phyloP scores from a whole-genome alignment of 148 eudicot species.

The Rhododendron molle region DNA sequence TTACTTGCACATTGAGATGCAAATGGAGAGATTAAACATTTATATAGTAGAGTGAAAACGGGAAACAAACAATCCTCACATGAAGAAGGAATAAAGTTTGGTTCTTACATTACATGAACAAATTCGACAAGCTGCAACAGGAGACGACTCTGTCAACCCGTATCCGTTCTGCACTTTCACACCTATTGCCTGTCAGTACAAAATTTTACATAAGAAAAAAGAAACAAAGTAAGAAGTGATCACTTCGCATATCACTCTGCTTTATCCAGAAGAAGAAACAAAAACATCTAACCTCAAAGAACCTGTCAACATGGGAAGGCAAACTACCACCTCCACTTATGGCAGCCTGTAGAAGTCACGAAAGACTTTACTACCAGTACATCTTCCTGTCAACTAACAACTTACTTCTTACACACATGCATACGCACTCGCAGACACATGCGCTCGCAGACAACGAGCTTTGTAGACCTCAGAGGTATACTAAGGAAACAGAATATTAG shows the following conservation, averaged over 20 bases:
- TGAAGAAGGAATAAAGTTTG: not conserved
- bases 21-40: too few species aligned
- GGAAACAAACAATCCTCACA: not conserved
- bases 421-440: too few species aligned
- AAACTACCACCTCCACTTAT: conserved; percentile 95
- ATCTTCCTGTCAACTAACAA: not conserved
- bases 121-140: conserved; percentile 71
- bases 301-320: conserved; percentile 75
- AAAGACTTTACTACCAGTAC: not conserved
- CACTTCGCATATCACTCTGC: not conserved
- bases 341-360: conserved; percentile 59
- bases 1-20: not conserved
- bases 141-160: conserved; percentile 88
- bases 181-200: conserved; percentile 61
- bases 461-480: not conserved
- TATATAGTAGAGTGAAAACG: not conserved
- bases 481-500: not conserved
- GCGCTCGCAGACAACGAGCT: not conserved
- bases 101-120: conserved; percentile 59
- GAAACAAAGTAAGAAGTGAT: not conserved
- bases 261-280: conserved; percentile 8
- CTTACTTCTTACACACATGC: too few species aligned
- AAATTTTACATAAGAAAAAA: not conserved
- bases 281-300: conserved; percentile 68
- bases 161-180: conserved; percentile 76